Conservation (phyloP, 148 eudicot genomes). For the Limonium bicolor region DNA sequence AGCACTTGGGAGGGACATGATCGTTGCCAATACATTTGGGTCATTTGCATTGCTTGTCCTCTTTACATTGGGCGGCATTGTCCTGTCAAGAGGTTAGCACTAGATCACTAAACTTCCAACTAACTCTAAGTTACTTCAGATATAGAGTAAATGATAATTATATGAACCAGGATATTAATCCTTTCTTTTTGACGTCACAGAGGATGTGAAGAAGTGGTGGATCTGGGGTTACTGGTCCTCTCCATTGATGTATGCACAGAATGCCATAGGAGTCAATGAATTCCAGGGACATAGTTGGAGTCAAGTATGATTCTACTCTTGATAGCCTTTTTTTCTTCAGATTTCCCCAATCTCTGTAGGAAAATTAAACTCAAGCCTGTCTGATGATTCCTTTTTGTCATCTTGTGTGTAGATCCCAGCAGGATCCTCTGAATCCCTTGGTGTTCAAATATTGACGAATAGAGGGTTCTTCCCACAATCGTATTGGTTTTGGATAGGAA, state of each 20-base stretch:
- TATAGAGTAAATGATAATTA: too few relatives aligned
- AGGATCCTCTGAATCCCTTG: conserved; percentile 20
- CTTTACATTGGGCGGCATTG: conserved; percentile 45
- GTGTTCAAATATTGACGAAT: conserved; percentile 12
- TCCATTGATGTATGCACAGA: conserved; percentile 67
- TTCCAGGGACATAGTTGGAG: conserved; percentile 58
- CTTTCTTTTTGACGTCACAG: too few relatives aligned
- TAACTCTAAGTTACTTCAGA: too few relatives aligned
- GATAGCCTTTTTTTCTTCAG: conserved; percentile 5
- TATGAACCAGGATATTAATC: too few relatives aligned
- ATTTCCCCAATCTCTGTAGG: background rate
- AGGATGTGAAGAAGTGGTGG: conserved; percentile 56
- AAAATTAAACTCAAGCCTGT: background rate
- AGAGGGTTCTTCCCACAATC: conserved; percentile 28
- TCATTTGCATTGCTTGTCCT: conserved; percentile 29
- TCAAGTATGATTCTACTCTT: too few relatives aligned
- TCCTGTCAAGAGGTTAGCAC: conserved; percentile 47
- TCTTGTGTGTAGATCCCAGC: conserved; percentile 11
- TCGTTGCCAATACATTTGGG: conserved; percentile 50
- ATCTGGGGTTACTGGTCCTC: conserved; percentile 74
- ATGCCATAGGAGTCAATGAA: conserved; percentile 53
- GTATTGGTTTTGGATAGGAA: conserved; percentile 58
- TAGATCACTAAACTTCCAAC: too few relatives aligned
- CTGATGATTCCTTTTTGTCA: background rate
- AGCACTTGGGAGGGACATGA: conserved; percentile 44